These are phyloP conservation scores for Alternaria gaisen DNA, from an alignment of 2,329 filamentous ascomycete genomes.

Conservation along the genomic window DNA sequence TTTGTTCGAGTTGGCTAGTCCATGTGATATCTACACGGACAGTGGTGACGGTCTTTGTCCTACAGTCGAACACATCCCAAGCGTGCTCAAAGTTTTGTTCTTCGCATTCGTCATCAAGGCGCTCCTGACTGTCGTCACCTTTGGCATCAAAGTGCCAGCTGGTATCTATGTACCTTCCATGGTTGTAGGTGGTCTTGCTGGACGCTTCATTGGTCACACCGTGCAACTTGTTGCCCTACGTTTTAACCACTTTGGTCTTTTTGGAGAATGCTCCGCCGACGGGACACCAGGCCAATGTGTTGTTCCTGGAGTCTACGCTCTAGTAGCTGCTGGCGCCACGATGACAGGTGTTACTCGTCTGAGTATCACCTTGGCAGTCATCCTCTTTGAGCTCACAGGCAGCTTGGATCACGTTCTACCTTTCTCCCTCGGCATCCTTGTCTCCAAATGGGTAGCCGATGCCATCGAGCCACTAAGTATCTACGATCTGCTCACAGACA, in stretches of 20 bases:
- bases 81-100: constrained; percentile 74
- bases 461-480: constrained; percentile 94
- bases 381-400: constrained; percentile 94
- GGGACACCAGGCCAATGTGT: constrained; percentile 81
- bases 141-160: constrained; percentile 94
- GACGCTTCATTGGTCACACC: constrained; percentile 84
- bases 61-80: constrained; percentile 76
- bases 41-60: constrained; percentile 83
- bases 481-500: constrained; percentile 92
- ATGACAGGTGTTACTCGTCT: constrained; percentile 97
- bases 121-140: constrained; percentile 86
- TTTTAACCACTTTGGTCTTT: constrained; percentile 76
- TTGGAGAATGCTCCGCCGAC: constrained; percentile 74
- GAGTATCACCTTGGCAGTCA: constrained; percentile 92
- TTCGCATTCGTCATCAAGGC: constrained; percentile 90
- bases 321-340: constrained; percentile 92
- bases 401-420: constrained; percentile 94
- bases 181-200: constrained; percentile 94
- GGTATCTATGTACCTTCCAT: constrained; percentile 99
- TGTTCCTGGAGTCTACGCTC: constrained; percentile 93
- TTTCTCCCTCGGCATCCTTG: constrained; percentile 89
- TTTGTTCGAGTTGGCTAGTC: constrained; percentile 87
- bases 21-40: constrained; percentile 76
- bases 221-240: constrained; percentile 82
- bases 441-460: constrained; percentile 98